Percentiles rank a stretch among this genome's conserved stretches.
phyloP scores from a whole-genome alignment of 208 protist genomes.

The Leishmania major region DNA sequence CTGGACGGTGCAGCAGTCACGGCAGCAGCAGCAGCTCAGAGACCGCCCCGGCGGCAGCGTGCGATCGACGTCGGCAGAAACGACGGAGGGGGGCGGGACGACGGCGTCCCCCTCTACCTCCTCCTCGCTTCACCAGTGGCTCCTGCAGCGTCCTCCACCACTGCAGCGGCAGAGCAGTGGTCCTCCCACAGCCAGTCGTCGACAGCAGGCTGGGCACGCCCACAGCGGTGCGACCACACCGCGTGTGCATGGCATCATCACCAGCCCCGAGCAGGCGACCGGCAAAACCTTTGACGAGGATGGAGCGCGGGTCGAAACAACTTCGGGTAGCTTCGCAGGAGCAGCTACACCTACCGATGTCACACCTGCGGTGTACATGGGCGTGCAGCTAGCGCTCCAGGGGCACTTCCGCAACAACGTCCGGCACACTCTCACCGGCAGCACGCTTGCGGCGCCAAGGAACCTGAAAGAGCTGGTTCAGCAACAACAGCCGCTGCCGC shows the following conservation, averaged over 20 bases:
- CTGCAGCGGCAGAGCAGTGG: conserved; percentile 5
- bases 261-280: neutral
- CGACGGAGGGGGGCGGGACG: neutral
- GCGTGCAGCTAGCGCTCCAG: conserved; percentile 29
- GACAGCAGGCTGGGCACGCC: neutral
- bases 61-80: neutral
- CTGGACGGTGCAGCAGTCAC: neutral
- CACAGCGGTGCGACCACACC: neutral
- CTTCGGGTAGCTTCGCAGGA: neutral
- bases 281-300: conserved; percentile 2
- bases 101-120: neutral
- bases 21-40: neutral
- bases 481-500: conserved; percentile 3
- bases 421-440: conserved; percentile 17
- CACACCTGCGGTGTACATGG: conserved; percentile 22
- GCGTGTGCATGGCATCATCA: neutral
- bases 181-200: neutral
- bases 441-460: neutral
- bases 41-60: neutral
- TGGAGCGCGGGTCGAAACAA: neutral
- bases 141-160: neutral
- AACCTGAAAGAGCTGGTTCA: conserved; percentile 8
- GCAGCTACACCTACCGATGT: conserved; percentile 6
- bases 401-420: conserved; percentile 35
- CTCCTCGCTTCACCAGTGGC: neutral